A percentile compares a stretch with the other conserved stretches of the same genome.
These are phyloP conservation scores for Beta macrorhiza DNA, from an alignment of 179 eudicot genomes.

Conservation along the genomic window DNA sequence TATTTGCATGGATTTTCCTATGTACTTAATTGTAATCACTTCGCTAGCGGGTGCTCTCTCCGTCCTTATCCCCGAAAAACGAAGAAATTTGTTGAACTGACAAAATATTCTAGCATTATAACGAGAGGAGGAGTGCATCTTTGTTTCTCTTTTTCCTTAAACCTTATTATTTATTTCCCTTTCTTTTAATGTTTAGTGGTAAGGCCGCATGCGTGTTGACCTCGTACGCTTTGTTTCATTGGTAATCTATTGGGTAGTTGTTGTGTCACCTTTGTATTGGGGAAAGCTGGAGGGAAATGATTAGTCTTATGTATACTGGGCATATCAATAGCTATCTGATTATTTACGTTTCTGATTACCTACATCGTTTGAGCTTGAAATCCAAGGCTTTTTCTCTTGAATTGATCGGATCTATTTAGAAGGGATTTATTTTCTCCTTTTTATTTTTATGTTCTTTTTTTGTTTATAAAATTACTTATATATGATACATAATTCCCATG, in stretches of 20 bases:
- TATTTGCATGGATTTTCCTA: no score
- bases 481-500: neutral
- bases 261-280: neutral
- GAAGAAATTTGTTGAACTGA: no score
- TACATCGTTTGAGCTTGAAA: neutral
- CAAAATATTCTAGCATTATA: no score
- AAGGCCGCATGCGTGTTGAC: neutral
- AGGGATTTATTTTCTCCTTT: neutral
- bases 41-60: no score
- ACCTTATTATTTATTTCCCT: neutral
- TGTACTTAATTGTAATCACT: no score
- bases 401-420: no score
- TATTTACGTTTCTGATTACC: neutral
- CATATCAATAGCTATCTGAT: neutral
- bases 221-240: neutral
- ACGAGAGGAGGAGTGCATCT: no score
- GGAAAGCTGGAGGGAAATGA: neutral
- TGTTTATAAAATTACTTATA: neutral
- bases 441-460: neutral
- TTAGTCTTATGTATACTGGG: neutral
- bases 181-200: neutral
- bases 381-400: neutral
- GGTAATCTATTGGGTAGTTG: neutral
- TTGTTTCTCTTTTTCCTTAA: neutral
- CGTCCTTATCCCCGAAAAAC: no score